Base-by-base conservation (phyloP, 2,329 filamentous ascomycete genomes). In the Arthrinium phaeospermum region DNA sequence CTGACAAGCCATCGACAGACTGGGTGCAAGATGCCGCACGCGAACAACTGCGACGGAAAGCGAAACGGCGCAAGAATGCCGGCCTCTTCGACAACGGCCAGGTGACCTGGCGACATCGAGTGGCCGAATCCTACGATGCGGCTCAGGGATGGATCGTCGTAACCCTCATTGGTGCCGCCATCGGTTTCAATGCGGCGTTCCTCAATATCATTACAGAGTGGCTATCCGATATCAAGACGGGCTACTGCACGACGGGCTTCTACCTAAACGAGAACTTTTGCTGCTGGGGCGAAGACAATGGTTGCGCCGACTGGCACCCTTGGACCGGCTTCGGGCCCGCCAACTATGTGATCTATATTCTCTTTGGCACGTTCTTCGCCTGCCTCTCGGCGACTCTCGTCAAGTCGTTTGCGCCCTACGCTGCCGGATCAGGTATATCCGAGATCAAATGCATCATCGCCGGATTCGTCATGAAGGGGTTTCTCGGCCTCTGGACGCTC, bases 401-500 rank as follows among this genome's bases (percentile, higher is more conserved):
- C 79, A 96, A 94, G 81, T 91, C 91, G 0, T 98, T 96, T 82
- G 95, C 96, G 5, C 96, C 96, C 0, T 99, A 99, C 81, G 96
- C 96, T 14, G 96, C 96, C 46, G 96, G 96, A 22, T 98, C 94
- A 16, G 96, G 96, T 53, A 99, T 99, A 72, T 98, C 95, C 16
- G 96, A 99, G 85, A 99, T 99, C 87, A 99, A 99, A 83, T 98
- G 95, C 83, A 98, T 99, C 80, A 98, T 99, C 79, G 96, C 96
- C 5, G 96, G 96, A 3, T 99, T 99, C 81, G 94, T 98, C 69
- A 99, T 99, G 96, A 98, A 98, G 83, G 96, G 95, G 0, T 99
- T 99, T 79, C 88, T 99, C 22, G 95, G 96, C 27, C 92, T 92
- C 77, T 95, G 94, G 90, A 98, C 96, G 6, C 86, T 99, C 45